These are phyloP conservation scores for Novymonas esmeraldas DNA, from an alignment of 208 protist genomes.

Conservation along the genomic window DNA sequence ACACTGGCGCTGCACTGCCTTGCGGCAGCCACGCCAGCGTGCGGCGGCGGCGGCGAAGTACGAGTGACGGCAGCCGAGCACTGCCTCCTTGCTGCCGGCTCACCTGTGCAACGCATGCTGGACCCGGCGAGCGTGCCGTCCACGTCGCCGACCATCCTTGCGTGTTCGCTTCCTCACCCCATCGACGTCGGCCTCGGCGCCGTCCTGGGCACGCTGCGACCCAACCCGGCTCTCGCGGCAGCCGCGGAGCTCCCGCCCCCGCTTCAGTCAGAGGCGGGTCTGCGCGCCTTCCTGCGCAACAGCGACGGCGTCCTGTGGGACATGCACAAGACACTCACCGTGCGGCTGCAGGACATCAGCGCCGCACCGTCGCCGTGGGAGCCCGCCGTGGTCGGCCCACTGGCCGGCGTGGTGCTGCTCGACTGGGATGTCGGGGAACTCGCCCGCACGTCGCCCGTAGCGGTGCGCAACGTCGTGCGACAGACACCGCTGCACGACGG, in stretches of 20 bases:
- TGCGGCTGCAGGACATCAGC: conserved; percentile 44
- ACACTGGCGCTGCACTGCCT: conserved; percentile 81
- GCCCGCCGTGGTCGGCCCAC: conserved; percentile 36
- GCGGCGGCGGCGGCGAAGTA: conserved; percentile 5
- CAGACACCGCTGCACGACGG: conserved; percentile 17
- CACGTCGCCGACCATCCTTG: conserved; percentile 10
- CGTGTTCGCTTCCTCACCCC: conserved; percentile 36
- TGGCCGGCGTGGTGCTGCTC: conserved; percentile 62
- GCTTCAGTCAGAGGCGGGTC: conserved; percentile 16
- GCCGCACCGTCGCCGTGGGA: conserved; percentile 24
- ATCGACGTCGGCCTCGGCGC: conserved; percentile 63
- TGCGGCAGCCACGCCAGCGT: conserved; percentile 4
- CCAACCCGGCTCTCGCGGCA: conserved; percentile 51
- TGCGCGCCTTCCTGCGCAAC: conserved; percentile 46
- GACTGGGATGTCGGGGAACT: conserved; percentile 53
- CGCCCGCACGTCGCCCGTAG: not conserved
- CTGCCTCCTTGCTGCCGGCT: conserved; percentile 46
- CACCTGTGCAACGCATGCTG: conserved; percentile 23
- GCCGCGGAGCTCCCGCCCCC: conserved; percentile 12
- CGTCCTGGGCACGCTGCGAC: conserved; percentile 60
- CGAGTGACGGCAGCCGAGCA: conserved; percentile 56
- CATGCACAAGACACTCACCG: conserved; percentile 43
- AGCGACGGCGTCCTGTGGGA: conserved; percentile 53
- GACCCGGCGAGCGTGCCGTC: not conserved
- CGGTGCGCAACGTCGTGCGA: conserved; percentile 8